Evolutionary conservation across 2,329 filamentous ascomycete genomes (phyloP), one percentile per base, ranked within the genome.

Genomic region (Scytalidium lignicola): DNA sequence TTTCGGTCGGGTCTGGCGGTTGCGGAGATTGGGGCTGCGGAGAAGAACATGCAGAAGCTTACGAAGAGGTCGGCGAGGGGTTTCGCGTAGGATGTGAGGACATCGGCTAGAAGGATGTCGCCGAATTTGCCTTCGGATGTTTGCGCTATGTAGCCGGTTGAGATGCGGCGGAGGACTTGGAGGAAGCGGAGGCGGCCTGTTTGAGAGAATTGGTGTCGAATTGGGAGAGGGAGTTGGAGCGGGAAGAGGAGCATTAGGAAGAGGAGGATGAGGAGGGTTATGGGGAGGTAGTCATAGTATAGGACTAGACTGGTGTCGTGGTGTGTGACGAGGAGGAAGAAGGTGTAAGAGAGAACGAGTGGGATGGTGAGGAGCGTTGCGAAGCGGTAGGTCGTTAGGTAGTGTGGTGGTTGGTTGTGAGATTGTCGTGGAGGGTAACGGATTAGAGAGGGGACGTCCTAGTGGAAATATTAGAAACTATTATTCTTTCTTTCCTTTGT

Each of bases 71-170:
- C 93, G 20, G 85, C 92, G 22, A 95, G 75, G 23, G 96, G 87
- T 67, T 95, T 96, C 53, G 92, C 86, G 67, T 97, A 99, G 62
- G 88, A 95, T 40, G 93, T 99, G 59, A 97, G 71, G 48, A 90
- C 92, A 76, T 99, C 93, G 28, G 93, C 91, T 17, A 99, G 80
- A 51, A 99, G 72, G 46, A 97, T 86, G 65, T 99, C 93, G 49
- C 90, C 92, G 62, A 97, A 97, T 64, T 95, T 96, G 48, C 92
- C 90, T 67, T 96, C 88, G 58, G 88, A 81, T 1, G 88, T 75
- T 67, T 92, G 85, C 13, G 93, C 92, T 20, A 99, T 77, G 0
- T 92, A 91, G 20, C 93, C 93, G 41, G 96, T 72, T 58, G 81
- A 82, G 52, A 97, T 83, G 49, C 93, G 85, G 52, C 82, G 82